Evolutionary conservation across 768 basidiomycete species (phyloP).

Genomic region (Rhizopogon roseolus): DNA sequence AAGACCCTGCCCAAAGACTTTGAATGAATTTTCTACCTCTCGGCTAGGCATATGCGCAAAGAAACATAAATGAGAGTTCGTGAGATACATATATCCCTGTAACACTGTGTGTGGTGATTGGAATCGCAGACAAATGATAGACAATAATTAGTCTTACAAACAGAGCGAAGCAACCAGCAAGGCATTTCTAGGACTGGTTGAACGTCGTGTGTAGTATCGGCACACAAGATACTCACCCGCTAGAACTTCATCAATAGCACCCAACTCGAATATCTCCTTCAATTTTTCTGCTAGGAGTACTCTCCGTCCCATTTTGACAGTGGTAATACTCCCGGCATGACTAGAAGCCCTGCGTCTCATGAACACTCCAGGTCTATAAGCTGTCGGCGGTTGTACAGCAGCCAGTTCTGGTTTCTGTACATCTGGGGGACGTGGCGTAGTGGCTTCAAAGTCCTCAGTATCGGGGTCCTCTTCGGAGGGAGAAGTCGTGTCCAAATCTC

Average conservation of each 20-base stretch:
- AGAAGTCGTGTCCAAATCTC: slow-evolving; percentile 27
- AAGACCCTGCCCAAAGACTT: neutral
- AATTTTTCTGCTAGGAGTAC: slow-evolving; percentile 82
- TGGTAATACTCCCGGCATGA: slow-evolving; percentile 63
- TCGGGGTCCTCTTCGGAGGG: slow-evolving; percentile 50
- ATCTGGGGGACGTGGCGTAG: slow-evolving; percentile 36
- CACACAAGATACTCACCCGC: slow-evolving; percentile 48
- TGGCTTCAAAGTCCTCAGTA: slow-evolving; percentile 53
- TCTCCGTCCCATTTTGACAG: slow-evolving; percentile 65
- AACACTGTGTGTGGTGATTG: slow-evolving; percentile 50
- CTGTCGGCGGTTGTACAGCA: neutral
- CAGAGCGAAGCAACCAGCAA: slow-evolving; percentile 88
- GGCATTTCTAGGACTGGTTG: slow-evolving; percentile 64
- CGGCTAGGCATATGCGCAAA: slow-evolving; percentile 90
- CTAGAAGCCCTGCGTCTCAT: slow-evolving; percentile 22
- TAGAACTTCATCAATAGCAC: slow-evolving; percentile 78
- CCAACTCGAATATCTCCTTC: slow-evolving; percentile 80
- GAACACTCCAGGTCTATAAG: slow-evolving; percentile 13
- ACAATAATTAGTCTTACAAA: slow-evolving; percentile 53
- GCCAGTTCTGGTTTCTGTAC: slow-evolving; percentile 8
- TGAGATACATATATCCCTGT: slow-evolving; percentile 97
- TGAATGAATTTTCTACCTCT: slow-evolving; percentile 51
- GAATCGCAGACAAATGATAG: neutral
- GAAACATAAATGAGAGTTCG: slow-evolving; percentile 91
- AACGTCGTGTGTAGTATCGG: neutral